Conservation (phyloP, 129 eudicot genomes). For the Rutidosis leptorrhynchoides region DNA sequence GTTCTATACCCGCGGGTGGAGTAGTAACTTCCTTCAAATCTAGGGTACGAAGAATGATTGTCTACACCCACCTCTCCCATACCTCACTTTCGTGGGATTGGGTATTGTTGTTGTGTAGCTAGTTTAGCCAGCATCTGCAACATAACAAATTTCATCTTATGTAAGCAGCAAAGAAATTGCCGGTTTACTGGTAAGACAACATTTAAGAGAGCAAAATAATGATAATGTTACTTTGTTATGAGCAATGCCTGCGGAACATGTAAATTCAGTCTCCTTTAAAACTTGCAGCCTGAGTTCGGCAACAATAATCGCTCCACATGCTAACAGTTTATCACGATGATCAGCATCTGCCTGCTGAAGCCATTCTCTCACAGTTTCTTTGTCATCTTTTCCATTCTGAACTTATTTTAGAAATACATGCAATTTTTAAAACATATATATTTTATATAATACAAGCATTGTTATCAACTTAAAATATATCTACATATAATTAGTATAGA, state of each 20-base stretch:
- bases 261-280: conserved; percentile 69
- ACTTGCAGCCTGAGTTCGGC: conserved; percentile 90
- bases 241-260: conserved; percentile 97
- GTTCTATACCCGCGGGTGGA: too few relatives aligned
- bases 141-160: background rate
- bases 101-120: too few relatives aligned
- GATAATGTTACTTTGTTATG: conserved; percentile 74
- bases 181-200: too few relatives aligned
- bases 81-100: too few relatives aligned
- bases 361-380: conserved; percentile 69
- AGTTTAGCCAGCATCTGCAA: conserved; percentile 93
- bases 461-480: conserved; percentile 1
- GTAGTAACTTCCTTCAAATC: too few relatives aligned
- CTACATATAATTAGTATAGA: too few relatives aligned
- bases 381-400: conserved; percentile 48
- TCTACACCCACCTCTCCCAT: too few relatives aligned
- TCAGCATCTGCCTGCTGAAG: conserved; percentile 54
- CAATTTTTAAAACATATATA: conserved; percentile 5
- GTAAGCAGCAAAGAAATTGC: background rate
- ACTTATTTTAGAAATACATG: background rate
- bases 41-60: too few relatives aligned
- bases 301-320: conserved; percentile 93
- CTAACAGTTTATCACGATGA: conserved; percentile 81
- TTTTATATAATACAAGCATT: background rate
- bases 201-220: too few relatives aligned